Evolutionary conservation across 2,329 filamentous ascomycete species (phyloP).

Genomic region (Harringtonia lauricola): DNA sequence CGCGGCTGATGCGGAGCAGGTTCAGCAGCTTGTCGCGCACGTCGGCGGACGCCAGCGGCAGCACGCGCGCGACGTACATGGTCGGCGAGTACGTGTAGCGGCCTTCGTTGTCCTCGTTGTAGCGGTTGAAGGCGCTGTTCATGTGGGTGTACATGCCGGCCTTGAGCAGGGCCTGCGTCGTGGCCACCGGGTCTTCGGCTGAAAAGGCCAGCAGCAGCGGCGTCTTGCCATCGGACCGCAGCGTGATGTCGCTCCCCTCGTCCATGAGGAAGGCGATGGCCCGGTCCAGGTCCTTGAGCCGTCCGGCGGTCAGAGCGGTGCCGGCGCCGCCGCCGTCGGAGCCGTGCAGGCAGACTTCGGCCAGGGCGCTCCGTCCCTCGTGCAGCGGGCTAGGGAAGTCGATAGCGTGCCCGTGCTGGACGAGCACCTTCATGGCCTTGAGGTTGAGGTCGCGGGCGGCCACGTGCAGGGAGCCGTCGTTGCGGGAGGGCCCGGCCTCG

Average conservation of each 20-base stretch:
- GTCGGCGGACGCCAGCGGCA: constrained; percentile 23
- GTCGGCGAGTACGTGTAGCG: constrained; percentile 51
- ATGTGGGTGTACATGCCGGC: constrained; percentile 54
- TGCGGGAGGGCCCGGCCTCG: constrained; percentile 41
- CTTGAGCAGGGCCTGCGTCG: constrained; percentile 47
- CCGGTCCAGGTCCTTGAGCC: constrained; percentile 44
- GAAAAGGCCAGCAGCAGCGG: constrained; percentile 50
- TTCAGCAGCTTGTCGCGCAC: constrained; percentile 29
- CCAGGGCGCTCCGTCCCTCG: constrained; percentile 50
- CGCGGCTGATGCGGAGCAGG: constrained; percentile 40
- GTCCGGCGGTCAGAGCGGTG: constrained; percentile 28
- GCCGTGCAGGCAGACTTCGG: constrained; percentile 49
- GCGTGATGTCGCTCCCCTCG: constrained; percentile 42
- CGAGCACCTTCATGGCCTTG: constrained; percentile 41
- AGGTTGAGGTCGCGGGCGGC: constrained; percentile 49
- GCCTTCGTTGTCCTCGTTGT: constrained; percentile 37
- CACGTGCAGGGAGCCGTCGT: constrained; percentile 58
- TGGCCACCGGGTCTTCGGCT: constrained; percentile 39
- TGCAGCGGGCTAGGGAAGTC: constrained; percentile 55
- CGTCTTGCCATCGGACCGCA: constrained; percentile 46
- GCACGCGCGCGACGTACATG: constrained; percentile 44
- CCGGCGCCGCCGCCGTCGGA: constrained; percentile 25
- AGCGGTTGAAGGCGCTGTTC: constrained; percentile 48
- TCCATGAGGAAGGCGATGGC: constrained; percentile 45
- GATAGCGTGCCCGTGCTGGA: constrained; percentile 48